phyloP scores from a whole-genome alignment of 208 protist genomes.

The Wallacemonas sp. region DNA sequence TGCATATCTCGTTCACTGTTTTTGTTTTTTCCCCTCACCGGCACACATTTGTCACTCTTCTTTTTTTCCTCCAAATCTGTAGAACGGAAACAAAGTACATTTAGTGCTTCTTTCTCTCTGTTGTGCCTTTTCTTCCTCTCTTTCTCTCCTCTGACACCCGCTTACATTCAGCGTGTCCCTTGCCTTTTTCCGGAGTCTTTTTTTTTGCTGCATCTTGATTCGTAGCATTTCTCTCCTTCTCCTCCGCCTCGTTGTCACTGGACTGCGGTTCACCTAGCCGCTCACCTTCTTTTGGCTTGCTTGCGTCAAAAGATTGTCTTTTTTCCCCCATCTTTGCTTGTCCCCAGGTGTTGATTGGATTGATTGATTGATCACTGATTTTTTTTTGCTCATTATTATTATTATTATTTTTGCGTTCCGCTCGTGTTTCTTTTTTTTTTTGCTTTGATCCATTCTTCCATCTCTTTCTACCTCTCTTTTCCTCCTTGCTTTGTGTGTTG shows the following conservation, averaged over 20 bases:
- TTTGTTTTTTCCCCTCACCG: not conserved
- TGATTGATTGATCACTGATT: not conserved
- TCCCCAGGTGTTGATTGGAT: not conserved
- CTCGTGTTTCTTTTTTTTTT: slow-evolving; percentile 1
- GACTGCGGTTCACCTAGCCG: not conserved
- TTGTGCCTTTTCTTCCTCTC: slow-evolving; percentile 2
- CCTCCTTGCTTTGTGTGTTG: no score
- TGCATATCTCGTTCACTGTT: not conserved
- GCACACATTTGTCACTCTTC: no score
- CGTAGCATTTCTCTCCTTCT: no score
- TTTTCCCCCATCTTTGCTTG: no score
- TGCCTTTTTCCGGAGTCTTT: not conserved
- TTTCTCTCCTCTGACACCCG: not conserved
- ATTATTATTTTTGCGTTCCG: not conserved
- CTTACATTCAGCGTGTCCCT: no score
- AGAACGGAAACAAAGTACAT: no score
- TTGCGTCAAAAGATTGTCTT: no score
- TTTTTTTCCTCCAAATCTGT: no score
- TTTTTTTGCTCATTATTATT: not conserved
- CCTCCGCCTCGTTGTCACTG: no score
- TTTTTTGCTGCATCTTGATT: not conserved
- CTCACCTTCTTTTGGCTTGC: not conserved
- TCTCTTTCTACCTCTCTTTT: no score
- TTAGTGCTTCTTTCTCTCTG: slow-evolving; percentile 1
- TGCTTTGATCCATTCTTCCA: no score